Conservation (phyloP, 129 eudicot species). For the Chrysanthemum makinoi region DNA sequence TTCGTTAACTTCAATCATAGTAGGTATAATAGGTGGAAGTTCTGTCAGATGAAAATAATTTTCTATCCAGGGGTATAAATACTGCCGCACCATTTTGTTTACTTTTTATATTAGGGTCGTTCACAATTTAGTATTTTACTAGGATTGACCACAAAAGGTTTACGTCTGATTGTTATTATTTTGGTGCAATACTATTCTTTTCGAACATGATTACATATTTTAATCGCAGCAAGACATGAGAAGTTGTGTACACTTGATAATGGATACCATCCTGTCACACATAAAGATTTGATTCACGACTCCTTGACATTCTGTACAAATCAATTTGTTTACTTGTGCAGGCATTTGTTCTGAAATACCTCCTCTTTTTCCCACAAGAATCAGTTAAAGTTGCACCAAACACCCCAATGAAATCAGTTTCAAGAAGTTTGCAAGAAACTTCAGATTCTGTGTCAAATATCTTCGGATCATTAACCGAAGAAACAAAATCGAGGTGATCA, state of each 20-base stretch:
- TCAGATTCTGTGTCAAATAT: conserved; percentile 46
- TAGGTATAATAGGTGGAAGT: not conserved
- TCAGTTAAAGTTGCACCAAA: conserved; percentile 35
- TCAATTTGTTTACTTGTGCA: conserved; percentile 37
- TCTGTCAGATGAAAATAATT: conserved; percentile 1
- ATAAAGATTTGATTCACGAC: conserved; percentile 1
- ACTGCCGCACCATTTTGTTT: not conserved
- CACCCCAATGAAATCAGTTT: conserved; percentile 24
- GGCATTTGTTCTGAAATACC: conserved; percentile 95
- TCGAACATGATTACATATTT: not conserved
- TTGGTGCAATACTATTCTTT: not conserved
- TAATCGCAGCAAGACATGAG: conserved; percentile 2
- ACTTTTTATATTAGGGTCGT: not conserved
- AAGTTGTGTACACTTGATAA: not conserved
- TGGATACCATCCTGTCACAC: not conserved
- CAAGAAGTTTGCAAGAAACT: conserved; percentile 37
- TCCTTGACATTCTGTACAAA: conserved; percentile 7
- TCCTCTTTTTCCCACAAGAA: conserved; percentile 63
- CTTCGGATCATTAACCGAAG: conserved; percentile 69
- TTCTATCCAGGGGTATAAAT: not conserved
- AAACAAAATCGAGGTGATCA: conserved; percentile 64
- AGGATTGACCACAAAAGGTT: not conserved
- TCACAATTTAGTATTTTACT: not conserved
- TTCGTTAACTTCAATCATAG: not conserved
- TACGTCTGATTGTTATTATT: not conserved